Evolutionary conservation across 306 rosid species (phyloP).

Genomic region (Vigna trinervia): DNA sequence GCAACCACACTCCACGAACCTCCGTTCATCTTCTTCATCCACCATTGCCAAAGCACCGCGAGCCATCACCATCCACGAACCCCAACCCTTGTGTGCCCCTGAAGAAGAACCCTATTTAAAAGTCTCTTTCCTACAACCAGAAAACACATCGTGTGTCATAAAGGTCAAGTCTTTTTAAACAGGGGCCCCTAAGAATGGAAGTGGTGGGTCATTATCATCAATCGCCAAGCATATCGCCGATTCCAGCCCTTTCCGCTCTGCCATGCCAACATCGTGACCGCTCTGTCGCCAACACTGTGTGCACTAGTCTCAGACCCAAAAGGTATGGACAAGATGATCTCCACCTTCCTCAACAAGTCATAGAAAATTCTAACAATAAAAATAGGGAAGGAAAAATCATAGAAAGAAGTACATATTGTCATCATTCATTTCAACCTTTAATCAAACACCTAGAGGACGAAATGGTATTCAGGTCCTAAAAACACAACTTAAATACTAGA

Average conservation of each 20-base stretch:
- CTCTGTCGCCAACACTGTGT: constrained; percentile 80
- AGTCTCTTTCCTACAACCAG: no score
- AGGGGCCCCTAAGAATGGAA: no score
- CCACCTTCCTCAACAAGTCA: not conserved
- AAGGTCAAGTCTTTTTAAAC: no score
- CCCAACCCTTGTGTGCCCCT: constrained; percentile 48
- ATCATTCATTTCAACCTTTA: constrained; percentile 46
- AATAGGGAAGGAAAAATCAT: not conserved
- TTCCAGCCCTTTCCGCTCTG: constrained; percentile 39
- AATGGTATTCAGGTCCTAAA: constrained; percentile 13
- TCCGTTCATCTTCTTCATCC: no score
- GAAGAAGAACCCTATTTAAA: constrained; percentile 31
- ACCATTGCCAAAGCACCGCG: no score
- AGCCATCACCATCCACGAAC: no score
- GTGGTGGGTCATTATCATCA: no score
- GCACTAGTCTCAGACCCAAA: constrained; percentile 83
- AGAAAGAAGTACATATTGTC: not conserved
- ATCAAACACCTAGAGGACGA: constrained; percentile 51
- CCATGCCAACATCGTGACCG: constrained; percentile 81
- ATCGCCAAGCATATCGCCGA: no score
- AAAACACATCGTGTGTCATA: no score
- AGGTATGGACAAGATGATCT: constrained; percentile 57
- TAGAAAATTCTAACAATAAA: not conserved
- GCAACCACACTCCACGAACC: no score
- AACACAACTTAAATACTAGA: not conserved